Base-by-base conservation (phyloP, 2,329 filamentous ascomycete species). In the Ophiostoma montium region DNA sequence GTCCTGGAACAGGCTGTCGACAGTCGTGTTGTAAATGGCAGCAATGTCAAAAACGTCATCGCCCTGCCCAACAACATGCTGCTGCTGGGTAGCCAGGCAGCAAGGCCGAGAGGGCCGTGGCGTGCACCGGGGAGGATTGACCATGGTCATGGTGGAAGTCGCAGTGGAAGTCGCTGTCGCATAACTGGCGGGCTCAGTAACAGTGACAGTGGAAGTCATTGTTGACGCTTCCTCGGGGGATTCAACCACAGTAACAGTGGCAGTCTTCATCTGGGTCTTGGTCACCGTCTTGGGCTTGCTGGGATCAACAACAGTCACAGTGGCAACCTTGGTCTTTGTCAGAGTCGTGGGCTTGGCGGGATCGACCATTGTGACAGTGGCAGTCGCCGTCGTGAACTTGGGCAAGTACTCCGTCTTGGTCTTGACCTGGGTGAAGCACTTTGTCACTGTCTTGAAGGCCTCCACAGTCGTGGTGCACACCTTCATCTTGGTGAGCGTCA, bases 391-490 rank as follows among this genome's bases (percentile, higher is more conserved):
- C 15, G 23, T 48, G 48, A 41, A 42, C 36, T 46, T 47, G 33
- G 51, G 51, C 15, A 47, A 43, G 19, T 42, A 52, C 36, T 50
- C 47, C n/a, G 48, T 52, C 13, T 46, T 30, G 12, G 51, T 52
- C 32, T 48, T 41, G 35, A 35, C 48, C 35, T 45, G 51, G 46
- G 50, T 46, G 33, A 52, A 18, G 35, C 51, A 52, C 41, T 47
- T 47, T 23, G 51, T 52, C 19, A 50, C 18, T 7, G 51, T 52
- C 46, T 42, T 50, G 9, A 41, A 46, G 35, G 46, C 41, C 44
- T 47, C 41, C 12, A 47, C 21, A 21, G 48, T 50, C 16, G 48
- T 39, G 31, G 48, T 45, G 27, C 42, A 46, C 13, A 50, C 33
- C 12, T 23, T 35, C 7, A 21, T 16, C 42, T 50, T 36, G 33